Evolutionary conservation across 495 filamentous ascomycete species (phyloP), one percentile per base, ranked within the genome.

Genomic region (Talaromyces wortmannii): DNA sequence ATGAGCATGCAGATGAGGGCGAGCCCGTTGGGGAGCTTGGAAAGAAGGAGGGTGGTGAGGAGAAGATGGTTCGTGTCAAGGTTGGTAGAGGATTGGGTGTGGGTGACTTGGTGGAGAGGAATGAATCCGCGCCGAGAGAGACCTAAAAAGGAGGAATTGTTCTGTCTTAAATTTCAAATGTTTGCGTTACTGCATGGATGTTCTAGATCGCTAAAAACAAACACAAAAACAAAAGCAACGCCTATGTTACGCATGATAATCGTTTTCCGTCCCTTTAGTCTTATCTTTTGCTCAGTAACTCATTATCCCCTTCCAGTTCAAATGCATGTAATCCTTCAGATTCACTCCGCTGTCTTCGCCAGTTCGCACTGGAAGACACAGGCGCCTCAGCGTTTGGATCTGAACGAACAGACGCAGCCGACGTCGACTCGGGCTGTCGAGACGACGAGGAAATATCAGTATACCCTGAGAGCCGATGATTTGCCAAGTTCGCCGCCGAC

Each of bases 91-190:
- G 73, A 4, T 64, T 96, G 17, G 91, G 91, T 7, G 91, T 96
- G 4, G 86, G 87, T 7, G 90, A 94, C 60, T 69, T 96, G 67
- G 87, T 92, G 30, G 90, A 95, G 81, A 83, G 82, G 70, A 88
- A 85, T 68, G 89, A 88, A 62, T 48, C 60, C 46, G 55, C 30
- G 55, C 8, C 36, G 23, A 23, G 23, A 23, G 23, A 23, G 23
- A 23, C 23, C 4, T 23, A 23, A 23, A 23, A 23, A 23, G 23
- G 23, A 4, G 23, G 23, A 23, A 23, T 23, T 23, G 23, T 23
- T 23, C 23, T 23, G 23, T 4, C 1, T 23, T 23, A 4, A 4
- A 23, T 23, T 23, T 23, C 23, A 23, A 23, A 23, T 23, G 23
- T 23, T 23, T 23, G 23, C 23, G 23, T 23, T 23, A 23, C 23